Percentiles rank a stretch among this genome's conserved stretches.
phyloP scores from a whole-genome alignment of 1,284 basidiomycete species.

The Ceratobasidium sp. region DNA sequence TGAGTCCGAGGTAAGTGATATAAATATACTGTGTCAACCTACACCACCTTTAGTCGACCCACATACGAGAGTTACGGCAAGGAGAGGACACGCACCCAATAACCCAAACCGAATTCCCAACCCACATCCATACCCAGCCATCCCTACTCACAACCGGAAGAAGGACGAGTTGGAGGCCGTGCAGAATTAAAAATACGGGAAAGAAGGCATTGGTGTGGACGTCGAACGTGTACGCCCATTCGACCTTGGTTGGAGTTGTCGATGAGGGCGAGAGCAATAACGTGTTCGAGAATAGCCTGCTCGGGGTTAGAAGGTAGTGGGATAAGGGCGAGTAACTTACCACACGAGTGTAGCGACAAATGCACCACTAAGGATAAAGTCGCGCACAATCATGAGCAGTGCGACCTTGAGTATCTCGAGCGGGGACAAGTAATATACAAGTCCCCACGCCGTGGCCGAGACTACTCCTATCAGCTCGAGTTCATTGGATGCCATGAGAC shows the following conservation, averaged over 20 bases:
- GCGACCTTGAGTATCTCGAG: conserved; percentile 67
- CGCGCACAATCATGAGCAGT: conserved; percentile 82
- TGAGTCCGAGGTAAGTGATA: conserved; percentile 87
- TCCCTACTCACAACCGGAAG: conserved; percentile 79
- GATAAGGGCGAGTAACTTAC: conserved; percentile 51
- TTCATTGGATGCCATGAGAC: conserved; percentile 44
- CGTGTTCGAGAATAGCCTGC: conserved; percentile 73
- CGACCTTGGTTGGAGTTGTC: conserved; percentile 75
- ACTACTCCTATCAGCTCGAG: conserved; percentile 52
- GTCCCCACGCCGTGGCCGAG: conserved; percentile 80
- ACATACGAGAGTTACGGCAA: background rate
- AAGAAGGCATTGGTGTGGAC: conserved; percentile 96
- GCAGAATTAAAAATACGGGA: conserved; percentile 86
- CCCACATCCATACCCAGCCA: conserved; percentile 89
- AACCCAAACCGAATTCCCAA: conserved; percentile 93
- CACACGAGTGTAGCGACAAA: conserved; percentile 79
- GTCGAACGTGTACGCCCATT: conserved; percentile 94
- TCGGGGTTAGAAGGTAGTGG: background rate
- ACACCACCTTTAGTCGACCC: background rate
- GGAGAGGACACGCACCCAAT: conserved; percentile 64
- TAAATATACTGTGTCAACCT: conserved; percentile 89
- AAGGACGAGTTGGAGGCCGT: conserved; percentile 83
- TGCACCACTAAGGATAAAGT: conserved; percentile 80
- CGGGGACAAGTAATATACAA: conserved; percentile 75
- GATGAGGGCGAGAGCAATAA: conserved; percentile 74